phyloP scores from a whole-genome alignment of 1,284 basidiomycete species.

The Ganoderma resinaceum region DNA sequence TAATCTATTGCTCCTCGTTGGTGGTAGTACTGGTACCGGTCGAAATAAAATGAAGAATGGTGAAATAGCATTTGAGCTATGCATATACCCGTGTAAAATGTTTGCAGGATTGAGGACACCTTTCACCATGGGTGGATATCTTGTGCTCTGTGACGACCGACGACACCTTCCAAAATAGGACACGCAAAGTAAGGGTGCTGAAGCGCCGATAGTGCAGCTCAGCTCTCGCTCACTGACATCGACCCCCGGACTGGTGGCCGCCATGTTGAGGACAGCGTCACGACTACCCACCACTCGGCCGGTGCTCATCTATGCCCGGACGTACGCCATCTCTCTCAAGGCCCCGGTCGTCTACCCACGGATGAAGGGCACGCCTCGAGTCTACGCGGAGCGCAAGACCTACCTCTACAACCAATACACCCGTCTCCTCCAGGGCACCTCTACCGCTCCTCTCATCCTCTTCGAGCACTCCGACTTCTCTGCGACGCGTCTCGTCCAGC shows the following conservation, averaged over 20 bases:
- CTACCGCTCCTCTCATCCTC: slow-evolving; percentile 67
- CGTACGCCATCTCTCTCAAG: slow-evolving; percentile 63
- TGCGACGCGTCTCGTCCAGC: slow-evolving; percentile 63
- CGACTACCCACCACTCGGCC: slow-evolving; percentile 23
- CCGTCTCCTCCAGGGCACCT: slow-evolving; percentile 62
- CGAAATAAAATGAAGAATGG: too few relatives aligned
- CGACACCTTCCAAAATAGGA: slow-evolving; percentile 14
- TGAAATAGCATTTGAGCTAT: too few relatives aligned
- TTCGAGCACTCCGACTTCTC: slow-evolving; percentile 76
- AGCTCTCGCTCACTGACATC: slow-evolving; percentile 5
- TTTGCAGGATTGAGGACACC: too few relatives aligned
- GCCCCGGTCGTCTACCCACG: slow-evolving; percentile 57
- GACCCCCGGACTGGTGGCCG: slow-evolving; percentile 11
- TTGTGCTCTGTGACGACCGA: too few relatives aligned
- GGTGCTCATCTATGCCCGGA: slow-evolving; percentile 26
- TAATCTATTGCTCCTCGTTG: slow-evolving; percentile 1
- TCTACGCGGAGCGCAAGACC: slow-evolving; percentile 75
- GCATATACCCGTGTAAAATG: too few relatives aligned
- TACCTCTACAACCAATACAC: slow-evolving; percentile 80
- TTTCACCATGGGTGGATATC: too few relatives aligned
- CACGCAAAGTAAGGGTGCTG: slow-evolving; percentile 3
- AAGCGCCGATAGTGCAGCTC: slow-evolving; percentile 13
- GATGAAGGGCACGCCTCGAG: slow-evolving; percentile 58
- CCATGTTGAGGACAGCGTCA: slow-evolving; percentile 26
- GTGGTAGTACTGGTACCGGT: too few relatives aligned